Evolutionary conservation across 2,329 filamentous ascomycete species (phyloP), one percentile per base, ranked within the genome.

Genomic region (Hypoxylon sp.): DNA sequence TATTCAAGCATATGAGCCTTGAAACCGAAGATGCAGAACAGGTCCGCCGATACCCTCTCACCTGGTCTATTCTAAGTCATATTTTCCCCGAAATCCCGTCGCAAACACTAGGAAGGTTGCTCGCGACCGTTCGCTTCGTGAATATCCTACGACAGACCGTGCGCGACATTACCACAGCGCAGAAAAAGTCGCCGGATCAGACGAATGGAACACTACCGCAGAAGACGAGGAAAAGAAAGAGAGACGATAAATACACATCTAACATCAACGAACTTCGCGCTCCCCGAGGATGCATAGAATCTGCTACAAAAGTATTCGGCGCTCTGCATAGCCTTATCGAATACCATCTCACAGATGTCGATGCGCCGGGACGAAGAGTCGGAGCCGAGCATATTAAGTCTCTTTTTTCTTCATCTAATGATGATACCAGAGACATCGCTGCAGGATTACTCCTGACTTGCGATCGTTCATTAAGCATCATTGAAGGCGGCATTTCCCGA

Each of bases 61-160:
- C 81, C 7, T 87, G 84, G 88, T 76, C 73, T 20, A 78, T 91
- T 25, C 68, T 91, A 16, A 75, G 76, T 32, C 79, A 78, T 51
- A 75, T 88, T 36, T 78, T 90, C 44, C 74, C 78, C 38, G 74
- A 83, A n/a, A 82, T 93, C 12, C 86, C 89, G 0, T 74, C 84
- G 0, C 85, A 88, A 34, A 86, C 83, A 7, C 76, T 90, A 16
- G 88, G 89, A 6, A 84, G 85, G 50, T 84, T 88, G 3, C 77
- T 96, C 5, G 84, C 83, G 15, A 86, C 91, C 50, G 78, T 86
- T 48, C 80, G 83, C 34, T 90, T 95, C 43, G 72, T 89, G 23
- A 71, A 73, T 1, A 80, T 90, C 7, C 68, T 95, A 30, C 83
- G 86, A 61, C 80, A 83, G 61, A 82, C 86, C 0, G 71, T 91